Percentiles rank a stretch among this genome's conserved stretches.
phyloP scores from a whole-genome alignment of 441 rosid genomes.

The Populus trichocarpa region DNA sequence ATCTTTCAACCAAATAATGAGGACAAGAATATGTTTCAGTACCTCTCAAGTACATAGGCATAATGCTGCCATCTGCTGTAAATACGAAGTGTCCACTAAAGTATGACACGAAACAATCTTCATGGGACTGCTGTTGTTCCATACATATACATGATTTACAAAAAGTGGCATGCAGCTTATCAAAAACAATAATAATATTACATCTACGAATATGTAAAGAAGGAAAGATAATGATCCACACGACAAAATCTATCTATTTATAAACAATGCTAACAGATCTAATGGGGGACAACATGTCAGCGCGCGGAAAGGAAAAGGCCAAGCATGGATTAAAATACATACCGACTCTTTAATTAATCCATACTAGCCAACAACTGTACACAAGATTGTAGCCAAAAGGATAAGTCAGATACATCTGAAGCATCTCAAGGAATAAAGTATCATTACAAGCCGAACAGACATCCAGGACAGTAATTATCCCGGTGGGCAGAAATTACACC shows the following conservation, averaged over 20 bases:
- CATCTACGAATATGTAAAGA: not conserved
- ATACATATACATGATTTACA: slow-evolving; percentile 6
- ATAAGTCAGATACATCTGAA: slow-evolving; percentile 12
- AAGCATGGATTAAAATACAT: slow-evolving; percentile 21
- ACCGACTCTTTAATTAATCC: slow-evolving; percentile 15
- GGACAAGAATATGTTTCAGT: not conserved
- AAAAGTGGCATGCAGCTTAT: slow-evolving; percentile 10
- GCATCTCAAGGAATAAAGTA: slow-evolving; percentile 23
- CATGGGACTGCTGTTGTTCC: slow-evolving; percentile 1
- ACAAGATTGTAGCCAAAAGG: slow-evolving; percentile 20
- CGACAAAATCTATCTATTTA: slow-evolving; percentile 20
- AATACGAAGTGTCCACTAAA: not conserved
- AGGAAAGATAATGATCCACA: slow-evolving; percentile 18
- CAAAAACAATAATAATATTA: slow-evolving; percentile 6
- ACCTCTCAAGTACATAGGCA: not conserved
- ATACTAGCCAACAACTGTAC: slow-evolving; percentile 23
- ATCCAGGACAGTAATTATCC: slow-evolving; percentile 17
- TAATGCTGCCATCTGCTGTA: not conserved
- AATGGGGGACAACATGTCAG: slow-evolving; percentile 23
- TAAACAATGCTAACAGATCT: slow-evolving; percentile 8
- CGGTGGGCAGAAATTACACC: slow-evolving; percentile 1
- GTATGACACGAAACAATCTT: slow-evolving; percentile 6
- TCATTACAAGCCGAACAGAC: slow-evolving; percentile 16
- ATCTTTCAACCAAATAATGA: not conserved
- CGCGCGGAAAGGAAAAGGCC: slow-evolving; percentile 25